Evolutionary conservation across 208 protist genomes (phyloP), one percentile per base, ranked within the genome.

Genomic region (Crithidia bombi): DNA sequence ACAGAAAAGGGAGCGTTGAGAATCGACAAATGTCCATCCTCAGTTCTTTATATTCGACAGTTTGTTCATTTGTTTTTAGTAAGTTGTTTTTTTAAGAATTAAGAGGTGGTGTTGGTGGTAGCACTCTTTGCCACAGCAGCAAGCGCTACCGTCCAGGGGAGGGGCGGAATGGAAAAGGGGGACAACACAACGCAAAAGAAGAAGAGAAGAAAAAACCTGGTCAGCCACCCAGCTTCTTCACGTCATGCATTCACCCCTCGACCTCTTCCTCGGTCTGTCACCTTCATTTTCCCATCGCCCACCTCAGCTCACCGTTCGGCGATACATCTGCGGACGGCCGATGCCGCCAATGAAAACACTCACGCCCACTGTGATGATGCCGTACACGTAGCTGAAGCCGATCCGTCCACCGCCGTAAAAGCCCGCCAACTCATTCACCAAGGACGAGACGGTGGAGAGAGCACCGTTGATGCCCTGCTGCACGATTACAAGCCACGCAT

Each of bases 371-470:
- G 85, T 79, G 1, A 75, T 21, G 28, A 85, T 43, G 1, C 54
- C 73, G 43, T 91, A 91, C 0, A 73, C 5, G 66, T 88, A 88
- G 5, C 73, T 66, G 50, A 79, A 50, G 14, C 17, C 35, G 1
- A 68, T 50, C 11, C 57, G 41, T 1, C 57, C 73, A 5, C 52
- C 32, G 7, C 35, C 36, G 57, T 86, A 74, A 44, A 88, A 75
- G 15, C 33, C 56, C 32, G 78, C 50, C 0, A 77, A 28, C 50
- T 91, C 85, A 25, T 76, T 81, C 6, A 85, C 79, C 54, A 82
- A 72, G 3, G 85, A 81, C 3, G 85, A 88, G 12, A 88, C 79
- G 25, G 82, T 91, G 21, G 82, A 82, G 6, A 91, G 71, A 4
- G 85, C 55, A 25, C 77, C 85, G 50, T 75, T 73, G 61, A 91